Evolutionary conservation across 345 rosid genomes (phyloP).

Genomic region (Linum usitatissimum): DNA sequence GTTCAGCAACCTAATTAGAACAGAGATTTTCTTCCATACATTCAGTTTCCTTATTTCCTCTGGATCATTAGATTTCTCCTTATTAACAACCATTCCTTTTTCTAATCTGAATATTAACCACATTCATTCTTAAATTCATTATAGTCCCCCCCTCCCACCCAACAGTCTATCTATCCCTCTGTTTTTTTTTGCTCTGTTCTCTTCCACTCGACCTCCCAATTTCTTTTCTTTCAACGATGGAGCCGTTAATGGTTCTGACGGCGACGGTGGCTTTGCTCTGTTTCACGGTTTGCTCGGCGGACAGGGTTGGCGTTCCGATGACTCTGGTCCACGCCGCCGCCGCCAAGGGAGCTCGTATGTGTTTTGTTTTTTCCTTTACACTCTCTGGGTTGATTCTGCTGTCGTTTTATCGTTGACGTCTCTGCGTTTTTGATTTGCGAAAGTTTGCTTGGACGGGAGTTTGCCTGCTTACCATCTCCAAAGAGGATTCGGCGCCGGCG

Average conservation of each 20-base stretch:
- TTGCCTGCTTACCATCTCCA: slow-evolving; percentile 76
- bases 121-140: too few species aligned
- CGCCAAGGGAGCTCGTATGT: slow-evolving; percentile 57
- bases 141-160: too few species aligned
- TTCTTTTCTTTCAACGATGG: background rate
- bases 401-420: background rate
- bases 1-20: too few species aligned
- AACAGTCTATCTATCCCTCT: background rate
- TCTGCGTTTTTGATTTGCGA: background rate
- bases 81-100: too few species aligned
- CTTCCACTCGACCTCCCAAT: background rate
- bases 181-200: background rate
- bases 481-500: slow-evolving; percentile 76
- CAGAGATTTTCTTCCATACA: too few species aligned
- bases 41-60: too few species aligned
- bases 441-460: slow-evolving; percentile 96
- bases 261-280: slow-evolving; percentile 11
- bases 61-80: too few species aligned
- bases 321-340: slow-evolving; percentile 59
- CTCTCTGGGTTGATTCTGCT: too few species aligned
- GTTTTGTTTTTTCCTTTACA: too few species aligned
- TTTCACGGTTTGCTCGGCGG: slow-evolving; percentile 11
- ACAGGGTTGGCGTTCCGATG: slow-evolving; percentile 45
- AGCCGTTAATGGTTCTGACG: background rate
- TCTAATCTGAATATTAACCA: too few species aligned